phyloP scores from a whole-genome alignment of 1,284 basidiomycete genomes.

The Gymnopus androsaceus region DNA sequence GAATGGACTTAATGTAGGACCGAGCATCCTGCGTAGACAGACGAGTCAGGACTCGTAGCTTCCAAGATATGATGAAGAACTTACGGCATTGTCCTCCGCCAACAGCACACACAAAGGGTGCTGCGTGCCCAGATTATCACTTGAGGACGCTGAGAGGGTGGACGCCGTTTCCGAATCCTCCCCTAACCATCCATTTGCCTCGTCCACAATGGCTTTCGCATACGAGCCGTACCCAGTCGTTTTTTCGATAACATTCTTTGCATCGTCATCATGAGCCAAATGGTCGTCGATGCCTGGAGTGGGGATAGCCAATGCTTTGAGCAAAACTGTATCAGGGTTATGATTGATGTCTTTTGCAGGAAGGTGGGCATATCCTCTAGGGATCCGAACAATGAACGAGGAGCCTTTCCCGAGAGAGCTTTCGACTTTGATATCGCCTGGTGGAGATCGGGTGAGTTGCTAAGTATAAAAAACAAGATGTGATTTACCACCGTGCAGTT shows the following conservation, averaged over 20 bases:
- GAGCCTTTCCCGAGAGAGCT: conserved; percentile 25
- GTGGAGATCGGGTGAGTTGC: too few species aligned
- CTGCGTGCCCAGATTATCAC: conserved; percentile 14
- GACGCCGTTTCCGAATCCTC: conserved; percentile 22
- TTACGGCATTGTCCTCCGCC: conserved; percentile 29
- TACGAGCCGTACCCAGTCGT: conserved; percentile 20
- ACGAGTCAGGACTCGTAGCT: background rate
- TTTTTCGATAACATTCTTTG: background rate
- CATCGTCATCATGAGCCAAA: background rate
- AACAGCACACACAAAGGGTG: background rate
- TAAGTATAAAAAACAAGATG: too few species aligned
- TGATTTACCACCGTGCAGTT: conserved; percentile 28
- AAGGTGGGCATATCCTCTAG: conserved; percentile 29
- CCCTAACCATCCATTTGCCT: conserved; percentile 28
- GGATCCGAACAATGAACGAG: conserved; percentile 29
- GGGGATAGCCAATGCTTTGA: too few species aligned
- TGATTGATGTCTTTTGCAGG: conserved; percentile 26
- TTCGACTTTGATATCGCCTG: conserved; percentile 24
- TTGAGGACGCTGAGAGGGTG: conserved; percentile 18
- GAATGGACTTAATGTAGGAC: conserved; percentile 25
- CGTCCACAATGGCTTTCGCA: conserved; percentile 29
- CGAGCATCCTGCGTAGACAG: conserved; percentile 23
- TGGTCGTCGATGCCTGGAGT: background rate
- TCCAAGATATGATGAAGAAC: background rate
- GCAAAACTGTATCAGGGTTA: conserved; percentile 10